phyloP scores from a whole-genome alignment of 164 flowering plant genomes.

The grape (Vitis vinifera) region ASM3070453v1 NC_081808.1:21035001-21035500 shows the following conservation, averaged over 20 bases:
- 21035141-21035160: not conserved
- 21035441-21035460: conserved; percentile 22
- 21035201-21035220: not conserved
- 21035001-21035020: too few relatives aligned
- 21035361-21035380: too few relatives aligned
- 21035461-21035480: conserved; percentile 16
- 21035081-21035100: not conserved
- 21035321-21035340: too few relatives aligned
- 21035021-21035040: too few relatives aligned
- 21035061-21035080: not conserved
- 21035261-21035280: not conserved
- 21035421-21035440: conserved; percentile 37
- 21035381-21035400: conserved; percentile 32
- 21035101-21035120: not conserved
- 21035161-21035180: not conserved
- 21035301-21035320: too few relatives aligned
- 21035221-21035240: not conserved
- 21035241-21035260: not conserved
- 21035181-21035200: not conserved
- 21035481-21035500: conserved; percentile 19
- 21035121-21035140: not conserved
- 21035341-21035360: too few relatives aligned
- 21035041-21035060: too few relatives aligned
- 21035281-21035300: not conserved
- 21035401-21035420: conserved; percentile 53